phyloP scores from a whole-genome alignment of 2,329 filamentous ascomycete genomes.

The Colletotrichum ledebouriae region DNA sequence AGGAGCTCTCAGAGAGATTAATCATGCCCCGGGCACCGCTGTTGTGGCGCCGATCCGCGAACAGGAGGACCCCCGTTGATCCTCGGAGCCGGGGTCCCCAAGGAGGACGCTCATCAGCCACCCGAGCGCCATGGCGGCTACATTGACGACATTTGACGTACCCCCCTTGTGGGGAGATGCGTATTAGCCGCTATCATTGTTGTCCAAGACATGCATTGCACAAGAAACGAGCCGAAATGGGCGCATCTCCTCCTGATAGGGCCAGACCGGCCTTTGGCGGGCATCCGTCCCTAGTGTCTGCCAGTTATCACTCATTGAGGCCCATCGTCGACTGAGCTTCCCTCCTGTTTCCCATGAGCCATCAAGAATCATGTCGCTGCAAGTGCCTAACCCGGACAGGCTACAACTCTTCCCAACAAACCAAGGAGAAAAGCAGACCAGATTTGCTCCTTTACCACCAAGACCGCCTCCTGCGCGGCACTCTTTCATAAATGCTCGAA shows the following conservation, averaged over 20 bases:
- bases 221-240: slow-evolving; percentile 26
- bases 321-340: slow-evolving; percentile 29
- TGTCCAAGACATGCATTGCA: slow-evolving; percentile 32
- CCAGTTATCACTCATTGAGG: slow-evolving; percentile 37
- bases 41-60: slow-evolving; percentile 21
- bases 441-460: slow-evolving; percentile 38
- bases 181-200: slow-evolving; percentile 18
- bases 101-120: slow-evolving; percentile 29
- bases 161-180: slow-evolving; percentile 12
- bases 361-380: slow-evolving; percentile 37
- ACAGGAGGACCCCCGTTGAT: slow-evolving; percentile 15
- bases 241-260: slow-evolving; percentile 33
- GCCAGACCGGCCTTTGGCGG: slow-evolving; percentile 12
- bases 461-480: slow-evolving; percentile 26
- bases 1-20: slow-evolving; percentile 18
- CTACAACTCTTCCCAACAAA: slow-evolving; percentile 24
- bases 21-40: slow-evolving; percentile 24
- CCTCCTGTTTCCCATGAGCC: slow-evolving; percentile 21
- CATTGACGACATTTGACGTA: slow-evolving; percentile 23
- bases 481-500: slow-evolving; percentile 29
- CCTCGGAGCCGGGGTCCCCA: slow-evolving; percentile 14
- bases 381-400: slow-evolving; percentile 37
- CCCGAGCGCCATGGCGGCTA: slow-evolving; percentile 22
- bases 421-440: slow-evolving; percentile 34
- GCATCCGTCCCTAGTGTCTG: slow-evolving; percentile 26